Base-by-base conservation (phyloP, 2,329 filamentous ascomycete genomes). In the Bipolaris cookei region DNA sequence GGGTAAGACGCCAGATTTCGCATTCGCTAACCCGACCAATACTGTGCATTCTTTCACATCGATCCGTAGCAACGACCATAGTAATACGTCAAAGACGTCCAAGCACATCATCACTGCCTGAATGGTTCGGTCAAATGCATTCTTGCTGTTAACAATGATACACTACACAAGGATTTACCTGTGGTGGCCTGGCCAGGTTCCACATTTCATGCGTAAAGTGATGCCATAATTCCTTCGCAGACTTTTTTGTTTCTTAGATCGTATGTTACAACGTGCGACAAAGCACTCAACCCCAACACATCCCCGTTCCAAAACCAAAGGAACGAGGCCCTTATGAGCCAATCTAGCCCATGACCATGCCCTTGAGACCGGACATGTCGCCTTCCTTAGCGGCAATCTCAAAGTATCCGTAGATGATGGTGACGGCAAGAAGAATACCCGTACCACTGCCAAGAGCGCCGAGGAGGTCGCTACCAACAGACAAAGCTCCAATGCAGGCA, bases 341-440 rank as follows among this genome's bases (percentile, higher is more conserved):
- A 28, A 64, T 64, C 62, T 77, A 81, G 63, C 82, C 81, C 77
- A 83, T 82, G 50, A 89, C 85, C 79, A 88, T 86, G 50, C 86
- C 86, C 78, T 87, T 88, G 57, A 90, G 81, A 67, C 92, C 91
- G 60, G 88, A 86, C 79, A 98, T 89, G 77, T 99, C 95, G 71
- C 95, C 95, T 81, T 99, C 95, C 82, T 97, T 97, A 73, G 96
- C 96, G 21, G 95, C 95, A 74, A 99, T 99, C 80, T 99, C 95
- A 73, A 99, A 99, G 83, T 99, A 99, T 65, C 93, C 92, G 80
- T 99, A 99, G 80, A 99, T 99, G 78, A 99, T 99, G 89, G 96
- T 99, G 76, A 99, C 95, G 79, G 95, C 95, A 78, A 99, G 88
- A 60, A 99, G 86, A 72, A 97, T 99, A 89, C 95, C 93, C 72